phyloP scores from a whole-genome alignment of 805 yeast species.

The Saccharomyces kudriavzevii region DNA sequence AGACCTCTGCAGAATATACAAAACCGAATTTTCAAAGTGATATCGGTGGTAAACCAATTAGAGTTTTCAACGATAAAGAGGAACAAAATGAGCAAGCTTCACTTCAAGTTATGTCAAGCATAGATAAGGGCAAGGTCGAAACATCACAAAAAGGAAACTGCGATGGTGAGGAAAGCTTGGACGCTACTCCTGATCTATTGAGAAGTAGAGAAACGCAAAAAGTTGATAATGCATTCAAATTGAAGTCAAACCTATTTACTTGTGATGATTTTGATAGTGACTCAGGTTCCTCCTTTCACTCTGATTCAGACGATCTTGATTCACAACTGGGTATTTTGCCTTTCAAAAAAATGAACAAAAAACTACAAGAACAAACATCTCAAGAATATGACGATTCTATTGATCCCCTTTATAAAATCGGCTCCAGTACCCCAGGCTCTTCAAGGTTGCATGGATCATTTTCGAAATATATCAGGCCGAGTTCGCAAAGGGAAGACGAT shows the following conservation, averaged over 20 bases:
- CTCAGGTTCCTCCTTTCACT: conserved; percentile 12
- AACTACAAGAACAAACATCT: conserved; percentile 15
- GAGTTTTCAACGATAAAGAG: neutral
- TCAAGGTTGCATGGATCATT: neutral
- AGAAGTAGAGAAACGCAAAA: neutral
- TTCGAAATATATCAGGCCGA: neutral
- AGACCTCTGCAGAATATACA: neutral
- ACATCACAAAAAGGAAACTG: neutral
- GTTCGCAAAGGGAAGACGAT: neutral
- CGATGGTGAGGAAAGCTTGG: neutral
- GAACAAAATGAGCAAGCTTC: neutral
- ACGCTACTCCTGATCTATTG: neutral
- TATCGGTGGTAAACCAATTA: neutral
- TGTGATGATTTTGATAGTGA: neutral
- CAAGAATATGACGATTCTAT: conserved; percentile 22
- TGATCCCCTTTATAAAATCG: conserved; percentile 24
- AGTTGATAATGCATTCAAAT: neutral
- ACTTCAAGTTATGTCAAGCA: neutral
- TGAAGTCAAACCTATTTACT: neutral
- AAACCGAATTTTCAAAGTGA: neutral
- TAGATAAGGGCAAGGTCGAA: neutral
- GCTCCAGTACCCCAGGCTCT: conserved; percentile 1
- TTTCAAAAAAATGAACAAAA: conserved; percentile 21
- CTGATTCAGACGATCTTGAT: conserved; percentile 20
- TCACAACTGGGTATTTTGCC: conserved; percentile 26